Percentiles rank a stretch among this genome's conserved stretches.
These are phyloP conservation scores for Aspergillus ochraceoroseus DNA, from an alignment of 2,329 filamentous ascomycete genomes.

Conservation along the genomic window DNA sequence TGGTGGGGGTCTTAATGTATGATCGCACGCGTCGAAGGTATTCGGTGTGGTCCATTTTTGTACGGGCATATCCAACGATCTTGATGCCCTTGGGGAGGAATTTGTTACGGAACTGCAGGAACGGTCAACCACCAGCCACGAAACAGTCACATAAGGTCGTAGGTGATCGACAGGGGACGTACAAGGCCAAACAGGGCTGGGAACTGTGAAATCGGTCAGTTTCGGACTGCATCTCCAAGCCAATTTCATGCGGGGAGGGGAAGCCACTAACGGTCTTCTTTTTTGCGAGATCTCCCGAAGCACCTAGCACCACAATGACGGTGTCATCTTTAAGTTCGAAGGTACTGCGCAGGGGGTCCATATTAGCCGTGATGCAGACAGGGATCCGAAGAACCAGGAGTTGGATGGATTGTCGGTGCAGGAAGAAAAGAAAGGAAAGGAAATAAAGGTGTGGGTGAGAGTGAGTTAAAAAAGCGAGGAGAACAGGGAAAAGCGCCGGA, in stretches of 20 bases:
- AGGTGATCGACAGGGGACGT: conserved; percentile 45
- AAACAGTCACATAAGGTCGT: not conserved
- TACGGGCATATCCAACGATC: conserved; percentile 97
- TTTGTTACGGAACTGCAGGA: conserved; percentile 83
- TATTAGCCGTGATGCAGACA: conserved; percentile 31
- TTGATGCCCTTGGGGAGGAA: conserved; percentile 94
- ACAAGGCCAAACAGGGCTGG: conserved; percentile 95
- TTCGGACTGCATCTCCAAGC: conserved; percentile 9
- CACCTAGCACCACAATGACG: conserved; percentile 90
- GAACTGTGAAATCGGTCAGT: conserved; percentile 56
- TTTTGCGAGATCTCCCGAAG: conserved; percentile 95
- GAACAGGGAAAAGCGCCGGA: conserved; percentile 1
- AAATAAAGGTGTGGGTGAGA: conserved; percentile 3
- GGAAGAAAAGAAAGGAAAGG: too few species aligned
- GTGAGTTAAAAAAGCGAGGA: not conserved
- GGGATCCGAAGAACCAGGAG: conserved; percentile 6
- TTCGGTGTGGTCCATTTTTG: conserved; percentile 98
- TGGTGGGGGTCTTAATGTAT: conserved; percentile 98
- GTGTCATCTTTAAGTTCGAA: conserved; percentile 99
- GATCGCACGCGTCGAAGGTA: conserved; percentile 91
- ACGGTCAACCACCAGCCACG: conserved; percentile 16
- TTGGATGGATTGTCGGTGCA: conserved; percentile 11
- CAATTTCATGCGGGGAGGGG: conserved; percentile 2
- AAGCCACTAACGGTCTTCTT: conserved; percentile 83
- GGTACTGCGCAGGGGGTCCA: conserved; percentile 54